Evolutionary conservation across 306 rosid genomes (phyloP), one percentile per base, ranked within the genome.

Genomic region (Fagus sylvatica): DNA sequence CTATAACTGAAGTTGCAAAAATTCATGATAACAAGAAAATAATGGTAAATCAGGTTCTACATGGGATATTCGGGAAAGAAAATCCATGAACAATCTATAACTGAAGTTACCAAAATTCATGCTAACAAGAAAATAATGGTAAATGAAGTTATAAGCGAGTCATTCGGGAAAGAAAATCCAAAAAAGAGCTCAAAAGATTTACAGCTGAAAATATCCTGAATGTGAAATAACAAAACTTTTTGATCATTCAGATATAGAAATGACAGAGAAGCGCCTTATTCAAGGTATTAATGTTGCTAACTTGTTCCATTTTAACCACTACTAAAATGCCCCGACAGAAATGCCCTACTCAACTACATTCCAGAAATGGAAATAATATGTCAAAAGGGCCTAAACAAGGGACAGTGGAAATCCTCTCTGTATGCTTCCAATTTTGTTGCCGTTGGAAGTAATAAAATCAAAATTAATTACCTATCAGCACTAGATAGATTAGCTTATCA

Each of bases 21-120:
- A 70, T 76, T 54, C 72, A 73, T 19, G 71, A 71, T 75, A 75
- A 75, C 69, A 77, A 77, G 17, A 84, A 62, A 34, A 55, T 53
- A 70, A 51, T 1, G 54, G 22, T 1, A 53, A 72, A 48, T 37
- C 36, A 59, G 42, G 42, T 42, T 65, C 36, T 46, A 16, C 5
- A 6, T 61, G 41, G 17, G 59, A 0, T 4, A 76, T 53, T 39
- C 16, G 2, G 6, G 40, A 5, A 28, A 16, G 0, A 39, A 7
- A 22, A 22, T 22, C 28, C 28, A 22, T 22, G 28, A 22, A 22
- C 28, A 22, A 22, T 22, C 28, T 22, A 22, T 22, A 22, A 22
- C 28, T 22, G 28, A 22, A 22, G 28, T 22, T 22, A 22, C 28
- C 28, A 22, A 22, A 22, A 22, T 22, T 22, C 28, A 22, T 22